Percentiles rank a stretch among this genome's conserved stretches.
phyloP scores from a whole-genome alignment of 176 grass and related monocot genomes.

The Typha latifolia region DNA sequence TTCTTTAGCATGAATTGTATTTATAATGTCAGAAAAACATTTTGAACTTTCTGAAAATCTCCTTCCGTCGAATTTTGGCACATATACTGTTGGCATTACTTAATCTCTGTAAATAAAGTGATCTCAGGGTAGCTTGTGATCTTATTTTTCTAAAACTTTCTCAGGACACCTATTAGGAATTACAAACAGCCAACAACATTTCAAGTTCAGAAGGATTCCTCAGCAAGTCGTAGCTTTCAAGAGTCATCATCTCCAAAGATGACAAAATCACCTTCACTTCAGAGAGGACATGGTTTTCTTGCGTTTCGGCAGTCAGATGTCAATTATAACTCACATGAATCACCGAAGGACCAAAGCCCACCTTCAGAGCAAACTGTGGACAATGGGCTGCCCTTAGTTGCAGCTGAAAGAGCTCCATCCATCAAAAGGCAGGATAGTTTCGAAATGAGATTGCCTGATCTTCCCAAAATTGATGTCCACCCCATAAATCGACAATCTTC shows the following conservation, averaged over 20 bases:
- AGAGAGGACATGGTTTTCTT: slow-evolving; percentile 67
- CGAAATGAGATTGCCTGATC: slow-evolving; percentile 77
- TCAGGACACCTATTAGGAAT: slow-evolving; percentile 86
- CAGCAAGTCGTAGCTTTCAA: slow-evolving; percentile 59
- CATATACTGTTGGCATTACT: background rate
- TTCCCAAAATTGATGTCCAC: slow-evolving; percentile 94
- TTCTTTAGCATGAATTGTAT: too few relatives aligned
- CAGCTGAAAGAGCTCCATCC: slow-evolving; percentile 52
- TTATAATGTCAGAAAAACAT: too few relatives aligned
- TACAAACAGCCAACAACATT: slow-evolving; percentile 43
- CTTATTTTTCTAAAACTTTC: slow-evolving; percentile 20
- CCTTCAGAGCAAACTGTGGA: slow-evolving; percentile 66
- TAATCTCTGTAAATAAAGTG: background rate
- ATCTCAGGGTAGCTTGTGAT: background rate
- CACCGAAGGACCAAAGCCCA: slow-evolving; percentile 75
- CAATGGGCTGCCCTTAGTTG: slow-evolving; percentile 37
- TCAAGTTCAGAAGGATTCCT: slow-evolving; percentile 56
- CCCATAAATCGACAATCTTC: slow-evolving; percentile 74
- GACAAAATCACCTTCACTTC: slow-evolving; percentile 95
- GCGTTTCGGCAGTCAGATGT: slow-evolving; percentile 52
- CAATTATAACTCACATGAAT: slow-evolving; percentile 81
- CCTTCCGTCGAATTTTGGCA: too few relatives aligned
- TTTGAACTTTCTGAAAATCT: too few relatives aligned
- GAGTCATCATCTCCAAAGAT: slow-evolving; percentile 89
- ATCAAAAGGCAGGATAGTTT: slow-evolving; percentile 94